Evolutionary conservation across 768 basidiomycete species (phyloP).

Genomic region (Suillus occidentalis): DNA sequence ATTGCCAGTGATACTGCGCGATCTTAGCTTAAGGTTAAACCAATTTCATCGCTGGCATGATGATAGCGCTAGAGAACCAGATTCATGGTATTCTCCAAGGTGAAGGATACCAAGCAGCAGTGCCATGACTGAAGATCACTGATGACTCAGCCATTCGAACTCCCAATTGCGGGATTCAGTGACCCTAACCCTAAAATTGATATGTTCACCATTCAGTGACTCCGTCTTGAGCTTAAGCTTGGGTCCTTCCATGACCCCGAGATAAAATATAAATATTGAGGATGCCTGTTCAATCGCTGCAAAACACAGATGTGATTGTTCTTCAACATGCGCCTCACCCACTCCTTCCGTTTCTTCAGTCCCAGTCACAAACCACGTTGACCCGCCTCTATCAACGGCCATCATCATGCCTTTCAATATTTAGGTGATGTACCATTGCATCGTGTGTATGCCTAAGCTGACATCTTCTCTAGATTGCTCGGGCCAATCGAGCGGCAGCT

Average conservation of each 20-base stretch:
- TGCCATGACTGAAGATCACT: too few relatives aligned
- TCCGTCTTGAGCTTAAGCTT: background rate
- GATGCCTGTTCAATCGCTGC: slow-evolving; percentile 7
- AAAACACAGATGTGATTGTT: slow-evolving; percentile 10
- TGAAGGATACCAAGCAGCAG: too few relatives aligned
- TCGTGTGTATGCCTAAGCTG: slow-evolving; percentile 2
- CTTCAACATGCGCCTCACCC: slow-evolving; percentile 50
- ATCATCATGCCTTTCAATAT: slow-evolving; percentile 87
- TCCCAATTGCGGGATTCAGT: background rate
- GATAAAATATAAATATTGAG: background rate
- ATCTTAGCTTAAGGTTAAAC: too few relatives aligned
- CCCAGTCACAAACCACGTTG: slow-evolving; percentile 75
- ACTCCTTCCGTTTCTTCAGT: slow-evolving; percentile 75
- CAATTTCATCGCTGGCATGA: too few relatives aligned
- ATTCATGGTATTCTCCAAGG: too few relatives aligned
- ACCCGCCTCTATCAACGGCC: slow-evolving; percentile 81
- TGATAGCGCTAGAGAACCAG: too few relatives aligned
- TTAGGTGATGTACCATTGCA: slow-evolving; percentile 52
- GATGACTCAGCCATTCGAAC: too few relatives aligned
- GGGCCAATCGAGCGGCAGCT: slow-evolving; percentile 80
- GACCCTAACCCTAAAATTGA: background rate
- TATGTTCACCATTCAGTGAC: background rate
- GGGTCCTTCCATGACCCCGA: background rate
- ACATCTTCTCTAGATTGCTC: slow-evolving; percentile 53
- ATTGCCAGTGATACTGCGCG: too few relatives aligned